Conservation (phyloP, 129 eudicot species). For the Artemisia annua region DNA sequence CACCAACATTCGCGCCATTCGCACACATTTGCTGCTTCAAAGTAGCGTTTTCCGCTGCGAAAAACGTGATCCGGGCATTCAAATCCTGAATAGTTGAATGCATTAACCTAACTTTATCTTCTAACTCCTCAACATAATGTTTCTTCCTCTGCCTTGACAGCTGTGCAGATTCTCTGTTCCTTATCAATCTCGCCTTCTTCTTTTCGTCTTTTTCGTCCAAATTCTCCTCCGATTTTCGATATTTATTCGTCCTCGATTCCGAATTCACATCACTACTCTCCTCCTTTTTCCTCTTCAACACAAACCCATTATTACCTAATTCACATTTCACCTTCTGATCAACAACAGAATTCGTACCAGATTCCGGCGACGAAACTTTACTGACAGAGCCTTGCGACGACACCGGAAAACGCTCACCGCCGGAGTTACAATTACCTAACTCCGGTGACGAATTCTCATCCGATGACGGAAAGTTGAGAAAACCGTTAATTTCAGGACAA, state of each 20-base stretch:
- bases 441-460: conserved; percentile 35
- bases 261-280: conserved; percentile 32
- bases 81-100: conserved; percentile 80
- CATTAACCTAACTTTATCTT: conserved; percentile 87
- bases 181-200: conserved; percentile 76
- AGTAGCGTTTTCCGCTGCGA: conserved; percentile 76
- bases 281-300: conserved; percentile 71
- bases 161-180: conserved; percentile 93
- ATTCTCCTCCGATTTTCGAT: conserved; percentile 33
- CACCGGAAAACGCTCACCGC: conserved; percentile 16
- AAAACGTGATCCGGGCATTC: conserved; percentile 57
- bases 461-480: conserved; percentile 28
- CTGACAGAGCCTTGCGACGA: conserved; percentile 65
- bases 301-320: conserved; percentile 24
- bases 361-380: conserved; percentile 44
- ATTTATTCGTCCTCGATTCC: conserved; percentile 47
- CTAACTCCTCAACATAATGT: conserved; percentile 89
- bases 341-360: conserved; percentile 39
- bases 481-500: conserved; percentile 34
- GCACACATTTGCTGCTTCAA: conserved; percentile 67
- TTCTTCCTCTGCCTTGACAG: conserved; percentile 91
- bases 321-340: conserved; percentile 63
- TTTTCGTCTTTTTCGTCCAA: conserved; percentile 59
- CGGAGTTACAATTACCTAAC: conserved; percentile 3
- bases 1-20: conserved; percentile 39